A percentile compares a stretch with the other conserved stretches of the same genome.
Conservation (phyloP, 2,329 filamentous ascomycete species). For the Celoporthe dispersa region DNA sequence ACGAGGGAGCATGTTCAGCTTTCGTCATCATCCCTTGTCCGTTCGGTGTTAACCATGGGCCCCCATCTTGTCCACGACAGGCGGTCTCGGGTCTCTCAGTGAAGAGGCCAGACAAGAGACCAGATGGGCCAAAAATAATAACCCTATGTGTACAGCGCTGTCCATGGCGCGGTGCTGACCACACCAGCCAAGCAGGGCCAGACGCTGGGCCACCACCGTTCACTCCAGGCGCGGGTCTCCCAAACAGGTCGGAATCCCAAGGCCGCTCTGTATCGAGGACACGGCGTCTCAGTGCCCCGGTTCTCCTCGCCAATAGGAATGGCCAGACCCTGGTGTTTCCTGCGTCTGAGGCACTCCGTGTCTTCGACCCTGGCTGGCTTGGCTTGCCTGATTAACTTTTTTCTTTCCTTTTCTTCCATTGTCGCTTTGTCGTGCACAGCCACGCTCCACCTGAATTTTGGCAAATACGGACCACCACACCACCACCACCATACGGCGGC, state of each 20-base stretch:
- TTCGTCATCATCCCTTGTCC: slow-evolving; percentile 17
- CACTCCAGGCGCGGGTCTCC: background rate
- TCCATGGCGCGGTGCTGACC: background rate
- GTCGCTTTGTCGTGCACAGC: slow-evolving; percentile 25
- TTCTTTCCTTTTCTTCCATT: background rate
- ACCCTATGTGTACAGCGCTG: background rate
- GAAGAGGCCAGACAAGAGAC: slow-evolving; percentile 11
- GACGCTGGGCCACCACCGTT: background rate
- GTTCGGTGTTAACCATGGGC: background rate
- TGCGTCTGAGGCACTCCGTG: slow-evolving; percentile 12
- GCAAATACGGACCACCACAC: slow-evolving; percentile 7
- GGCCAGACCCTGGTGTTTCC: slow-evolving; percentile 11
- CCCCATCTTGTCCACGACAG: background rate
- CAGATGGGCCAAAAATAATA: slow-evolving; percentile 18
- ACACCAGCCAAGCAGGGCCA: background rate
- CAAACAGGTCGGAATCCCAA: background rate
- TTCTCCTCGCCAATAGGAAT: slow-evolving; percentile 20
- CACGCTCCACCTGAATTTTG: slow-evolving; percentile 27
- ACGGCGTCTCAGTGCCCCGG: slow-evolving; percentile 19
- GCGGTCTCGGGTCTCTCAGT: background rate
- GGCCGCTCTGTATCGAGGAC: background rate
- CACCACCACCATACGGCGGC: background rate
- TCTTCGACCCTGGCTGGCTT: slow-evolving; percentile 24
- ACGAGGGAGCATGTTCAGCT: slow-evolving; percentile 5
- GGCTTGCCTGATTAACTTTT: slow-evolving; percentile 5